Evolutionary conservation across 192 early-diverging fungal genomes (phyloP).

Genomic region (Allomyces macrogynus): DNA sequence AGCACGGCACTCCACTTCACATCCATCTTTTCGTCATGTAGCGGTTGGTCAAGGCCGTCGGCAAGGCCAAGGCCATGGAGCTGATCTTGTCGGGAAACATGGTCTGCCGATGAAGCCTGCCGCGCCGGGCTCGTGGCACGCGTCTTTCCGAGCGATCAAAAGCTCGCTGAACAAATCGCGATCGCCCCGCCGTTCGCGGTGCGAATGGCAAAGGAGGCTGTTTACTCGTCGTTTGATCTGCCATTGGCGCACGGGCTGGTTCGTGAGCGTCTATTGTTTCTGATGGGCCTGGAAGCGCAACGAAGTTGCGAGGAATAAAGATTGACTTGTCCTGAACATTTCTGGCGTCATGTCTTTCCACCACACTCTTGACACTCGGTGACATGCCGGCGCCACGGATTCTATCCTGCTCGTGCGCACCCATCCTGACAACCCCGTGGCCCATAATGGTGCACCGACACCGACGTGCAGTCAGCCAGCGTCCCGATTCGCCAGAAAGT

Average conservation of each 20-base stretch:
- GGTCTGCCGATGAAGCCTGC: constrained; percentile 68
- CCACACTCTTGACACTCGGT: too few species aligned
- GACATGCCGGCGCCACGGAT: too few species aligned
- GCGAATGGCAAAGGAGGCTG: constrained; percentile 87
- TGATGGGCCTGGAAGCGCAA: too few species aligned
- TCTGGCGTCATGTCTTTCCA: too few species aligned
- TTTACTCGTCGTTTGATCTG: constrained; percentile 80
- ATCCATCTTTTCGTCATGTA: constrained; percentile 5
- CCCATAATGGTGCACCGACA: too few species aligned
- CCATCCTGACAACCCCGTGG: too few species aligned
- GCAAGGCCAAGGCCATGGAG: constrained; percentile 98
- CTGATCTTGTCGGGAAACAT: constrained; percentile 78
- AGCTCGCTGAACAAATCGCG: constrained; percentile 75
- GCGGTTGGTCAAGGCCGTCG: constrained; percentile 72
- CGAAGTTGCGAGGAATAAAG: too few species aligned
- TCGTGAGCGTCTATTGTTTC: constrained; percentile 88
- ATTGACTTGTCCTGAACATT: too few species aligned
- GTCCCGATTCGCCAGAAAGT: too few species aligned
- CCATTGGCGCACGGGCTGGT: constrained; percentile 58
- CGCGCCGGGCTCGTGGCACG: constrained; percentile 65
- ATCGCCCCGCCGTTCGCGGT: constrained; percentile 59
- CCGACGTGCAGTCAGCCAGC: too few species aligned
- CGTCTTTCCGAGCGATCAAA: constrained; percentile 62
- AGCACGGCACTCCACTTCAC: too few species aligned
- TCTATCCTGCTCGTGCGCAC: too few species aligned